phyloP scores from a whole-genome alignment of 257 asterid genomes.

The Capsicum chinense region DNA sequence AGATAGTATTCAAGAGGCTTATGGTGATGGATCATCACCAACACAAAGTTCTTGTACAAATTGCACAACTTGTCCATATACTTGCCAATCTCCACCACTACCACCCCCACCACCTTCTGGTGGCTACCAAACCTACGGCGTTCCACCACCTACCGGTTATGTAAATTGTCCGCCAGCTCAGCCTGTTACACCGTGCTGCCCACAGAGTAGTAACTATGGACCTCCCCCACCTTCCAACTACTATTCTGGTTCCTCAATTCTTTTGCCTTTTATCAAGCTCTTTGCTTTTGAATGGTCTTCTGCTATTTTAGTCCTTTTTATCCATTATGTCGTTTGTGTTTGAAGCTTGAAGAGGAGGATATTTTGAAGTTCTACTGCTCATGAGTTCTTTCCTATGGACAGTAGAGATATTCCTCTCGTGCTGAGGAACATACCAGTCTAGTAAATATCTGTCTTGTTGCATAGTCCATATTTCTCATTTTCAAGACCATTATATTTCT shows the following conservation, averaged over 20 bases:
- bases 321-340: neutral
- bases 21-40: conserved; percentile 37
- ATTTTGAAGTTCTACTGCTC: neutral
- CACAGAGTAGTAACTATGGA: conserved; percentile 25
- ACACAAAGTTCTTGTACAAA: conserved; percentile 33
- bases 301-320: conserved; percentile 22
- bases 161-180: conserved; percentile 42
- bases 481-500: neutral
- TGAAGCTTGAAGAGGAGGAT: conserved; percentile 29
- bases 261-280: neutral
- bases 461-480: neutral
- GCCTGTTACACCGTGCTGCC: conserved; percentile 37
- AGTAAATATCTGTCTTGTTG: neutral
- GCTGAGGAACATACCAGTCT: neutral
- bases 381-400: neutral
- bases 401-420: conserved; percentile 16
- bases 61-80: conserved; percentile 40
- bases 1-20: neutral
- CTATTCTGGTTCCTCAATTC: conserved; percentile 31
- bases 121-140: conserved; percentile 19
- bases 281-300: conserved; percentile 25
- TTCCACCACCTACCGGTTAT: conserved; percentile 37
- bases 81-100: conserved; percentile 31
- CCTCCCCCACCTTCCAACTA: conserved; percentile 37
- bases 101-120: conserved; percentile 31